Evolutionary conservation across 495 filamentous ascomycete species (phyloP), one percentile per base, ranked within the genome.

Genomic region (Penicillium salamii): DNA sequence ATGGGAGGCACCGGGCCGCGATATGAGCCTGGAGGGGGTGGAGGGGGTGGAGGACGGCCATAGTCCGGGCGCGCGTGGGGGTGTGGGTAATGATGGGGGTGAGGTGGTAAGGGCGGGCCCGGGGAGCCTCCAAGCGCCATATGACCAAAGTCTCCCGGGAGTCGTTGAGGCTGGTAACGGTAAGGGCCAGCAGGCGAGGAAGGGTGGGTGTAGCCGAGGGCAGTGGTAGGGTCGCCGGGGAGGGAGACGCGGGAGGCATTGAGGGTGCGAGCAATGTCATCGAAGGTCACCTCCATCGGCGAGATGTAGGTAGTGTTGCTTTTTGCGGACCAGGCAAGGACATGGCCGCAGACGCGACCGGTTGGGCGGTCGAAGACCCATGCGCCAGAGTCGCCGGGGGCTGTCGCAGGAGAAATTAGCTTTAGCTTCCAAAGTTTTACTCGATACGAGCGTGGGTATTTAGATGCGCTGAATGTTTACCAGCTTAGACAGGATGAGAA

Each of bases 351-450:
- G 4, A 96, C 84, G 23, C 81, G 80, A n/a, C 89, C 89, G 14
- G 81, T 74, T 6, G 80, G 77, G 47, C 89, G 87, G 53, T 95
- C 88, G 47, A 96, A 84, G 13, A 97, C 80, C 92, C 92, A 97
- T 14, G 92, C 90, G 13, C 92, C 92, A 9, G 87, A 91, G 63
- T 97, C 91, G 15, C 92, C 92, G 18, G 89, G 90, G 33, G 90
- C 85, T 81, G 51, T 23, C 45, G 21, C 2, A 23, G 19, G 8
- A 33, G 47, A 49, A 52, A 42, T 59, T 66, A 62, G 62, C 55
- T 50, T 59, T 66, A 62, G 62, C 55, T 50, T 56, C 17, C 39
- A 46, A 49, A 48, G 29, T 46, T 12, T 55, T 64, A 61, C 61
- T 61, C 35, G 28, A 58, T 58, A 63, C 50, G 53, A 35, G 34